Base-by-base conservation (phyloP, 2,329 filamentous ascomycete genomes). In the Scedosporium dehoogii region DNA sequence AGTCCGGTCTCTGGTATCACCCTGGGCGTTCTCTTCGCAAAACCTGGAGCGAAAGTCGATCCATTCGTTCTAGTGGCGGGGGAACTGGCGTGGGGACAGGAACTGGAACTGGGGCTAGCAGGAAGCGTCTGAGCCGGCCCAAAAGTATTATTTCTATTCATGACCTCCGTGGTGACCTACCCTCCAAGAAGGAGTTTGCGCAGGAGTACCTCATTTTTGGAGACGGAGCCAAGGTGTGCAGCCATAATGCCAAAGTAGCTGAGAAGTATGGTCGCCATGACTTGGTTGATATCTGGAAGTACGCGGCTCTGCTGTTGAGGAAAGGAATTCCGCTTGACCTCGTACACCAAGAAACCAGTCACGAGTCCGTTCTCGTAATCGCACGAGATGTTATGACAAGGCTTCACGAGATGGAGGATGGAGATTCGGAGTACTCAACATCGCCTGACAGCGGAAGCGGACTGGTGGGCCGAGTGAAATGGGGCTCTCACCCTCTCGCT, bases 161-260 rank as follows among this genome's bases (percentile, higher is more conserved):
- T 69, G 81, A 91, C 65, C 72, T 96, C 27, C 82, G 84, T 9
- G 78, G 83, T 58, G 73, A 91, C 12, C 75, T 96, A n/a, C 92
- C 92, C 0, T 89, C 90, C 2, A 94, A 92, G 72, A 82, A 82
- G 64, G 81, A 85, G 62, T 82, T 97, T 65, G 94, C 92, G 1
- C 78, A 85, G 63, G 84, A 89, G 66, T 99, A 97, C 73, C 83
- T 82, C 25, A 89, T 97, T 14, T 92, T 94, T 71, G 92, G 92
- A 3, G 86, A 92, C 64, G 88, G 89, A 0, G 83, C 86, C n/a
- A 83, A 88, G 44, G 85, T 96, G 3, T 97, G 93, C 73, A 80
- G 84, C 55, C 88, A 96, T 69, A 99, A 99, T 72, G 90, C 92
- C 7, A 75, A 76, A 1, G 85, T 96, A 56, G 92, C 93, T 7